Base-by-base conservation (phyloP, 2,329 filamentous ascomycete genomes). In the Nannizziopsis arthrosporioides region DNA sequence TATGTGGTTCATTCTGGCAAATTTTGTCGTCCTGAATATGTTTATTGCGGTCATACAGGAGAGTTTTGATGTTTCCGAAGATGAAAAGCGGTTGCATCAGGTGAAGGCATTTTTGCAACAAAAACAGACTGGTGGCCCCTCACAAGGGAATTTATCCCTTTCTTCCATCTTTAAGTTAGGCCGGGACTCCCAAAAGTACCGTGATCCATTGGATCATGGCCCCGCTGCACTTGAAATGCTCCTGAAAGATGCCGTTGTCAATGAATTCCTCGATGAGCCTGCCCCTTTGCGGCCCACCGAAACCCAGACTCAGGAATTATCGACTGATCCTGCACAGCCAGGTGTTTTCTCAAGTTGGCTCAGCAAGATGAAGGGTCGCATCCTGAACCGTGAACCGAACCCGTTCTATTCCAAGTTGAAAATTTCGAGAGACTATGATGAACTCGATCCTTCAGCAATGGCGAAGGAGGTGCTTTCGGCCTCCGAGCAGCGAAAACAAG, bases 21-120 rank as follows among this genome's bases (percentile, higher is more conserved):
- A 93, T 65, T 90, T 96, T 63, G 94, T 98, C 68, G 78, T 96
- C 53, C 71, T 98, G 70, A 98, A 96, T 62, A 98, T 98, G 92
- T 98, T 98, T 73, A 96, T 98, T 85, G 92, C 92, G 73, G 92
- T 98, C 69, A 98, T 98, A 55, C 92, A 98, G 65, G 92, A 98
- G 63, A 98, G 94, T 61, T 98, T 98, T 63, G 92, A 98, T 67
- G 88, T 98, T 19, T 94, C 89, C 2, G 92, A 98, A 63, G 93
- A 98, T 62, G 89, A 96, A 64, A 98, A 98, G 68, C 87, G 93
- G 15, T 69, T 96, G 53, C 87, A 96, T 63, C 93, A 98, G 67
- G 89, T 98, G 52, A 90, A 89, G 60, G 86, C 90, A 1, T 98
- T 96, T 58, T 71, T 98, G 39, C 86, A 94, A 61, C 81, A 89